Evolutionary conservation across 2,329 filamentous ascomycete species (phyloP).

Genomic region (Colletotrichum australisinense): DNA sequence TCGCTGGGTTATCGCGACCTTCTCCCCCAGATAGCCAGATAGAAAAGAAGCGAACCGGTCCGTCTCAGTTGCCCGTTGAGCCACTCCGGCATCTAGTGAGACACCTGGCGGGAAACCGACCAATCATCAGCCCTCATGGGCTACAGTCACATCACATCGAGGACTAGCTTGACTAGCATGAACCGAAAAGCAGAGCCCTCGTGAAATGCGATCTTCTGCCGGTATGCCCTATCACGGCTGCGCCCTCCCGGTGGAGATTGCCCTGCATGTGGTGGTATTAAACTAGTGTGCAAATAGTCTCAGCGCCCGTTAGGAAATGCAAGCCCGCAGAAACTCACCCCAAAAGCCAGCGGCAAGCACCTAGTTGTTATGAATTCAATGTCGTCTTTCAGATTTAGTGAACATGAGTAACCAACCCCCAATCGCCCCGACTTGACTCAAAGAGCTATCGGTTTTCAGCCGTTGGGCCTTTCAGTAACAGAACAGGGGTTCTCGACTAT

Average conservation of each 20-base stretch:
- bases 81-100: neutral
- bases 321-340: neutral
- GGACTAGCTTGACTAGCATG: neutral
- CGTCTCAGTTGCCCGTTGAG: neutral
- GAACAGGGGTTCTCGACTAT: neutral
- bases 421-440: no score
- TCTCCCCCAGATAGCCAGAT: no score
- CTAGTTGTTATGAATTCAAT: neutral
- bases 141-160: neutral
- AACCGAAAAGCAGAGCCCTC: neutral
- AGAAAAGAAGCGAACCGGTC: neutral
- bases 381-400: no score
- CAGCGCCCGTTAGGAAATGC: neutral
- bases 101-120: neutral
- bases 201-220: neutral
- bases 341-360: neutral
- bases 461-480: no score
- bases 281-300: neutral
- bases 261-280: neutral
- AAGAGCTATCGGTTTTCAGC: no score
- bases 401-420: neutral
- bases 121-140: neutral
- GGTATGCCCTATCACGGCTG: neutral
- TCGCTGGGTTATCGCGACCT: no score
- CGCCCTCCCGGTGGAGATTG: constrained; percentile 1